Percentiles rank a stretch among this genome's conserved stretches.
Conservation (phyloP, 2,329 filamentous ascomycete species). For the Aureobasidium namibiae region DNA sequence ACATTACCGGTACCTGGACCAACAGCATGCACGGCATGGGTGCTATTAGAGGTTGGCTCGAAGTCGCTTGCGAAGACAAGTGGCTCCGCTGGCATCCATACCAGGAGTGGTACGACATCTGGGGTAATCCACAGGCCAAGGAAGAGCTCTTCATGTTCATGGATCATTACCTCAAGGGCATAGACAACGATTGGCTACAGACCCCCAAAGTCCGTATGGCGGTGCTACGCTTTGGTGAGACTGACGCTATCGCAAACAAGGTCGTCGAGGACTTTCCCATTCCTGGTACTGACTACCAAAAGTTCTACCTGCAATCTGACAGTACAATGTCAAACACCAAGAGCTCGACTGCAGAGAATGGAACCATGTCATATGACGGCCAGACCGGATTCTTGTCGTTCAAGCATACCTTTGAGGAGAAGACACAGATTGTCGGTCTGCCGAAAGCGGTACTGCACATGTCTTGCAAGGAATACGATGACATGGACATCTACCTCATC, state of each 20-base stretch:
- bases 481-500: constrained; percentile 11
- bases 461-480: constrained; percentile 18
- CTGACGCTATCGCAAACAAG: constrained; percentile 22
- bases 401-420: constrained; percentile 30
- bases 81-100: constrained; percentile 34
- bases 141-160: constrained; percentile 38
- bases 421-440: constrained; percentile 34
- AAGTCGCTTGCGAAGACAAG: constrained; percentile 32
- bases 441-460: constrained; percentile 37
- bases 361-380: too few relatives aligned
- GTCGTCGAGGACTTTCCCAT: constrained; percentile 26
- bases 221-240: constrained; percentile 29
- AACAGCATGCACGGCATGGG: constrained; percentile 18
- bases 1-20: constrained; percentile 17
- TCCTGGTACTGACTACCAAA: background rate
- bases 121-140: constrained; percentile 24
- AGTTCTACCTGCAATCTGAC: constrained; percentile 5
- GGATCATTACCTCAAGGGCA: constrained; percentile 36
- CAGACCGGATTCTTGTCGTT: constrained; percentile 22
- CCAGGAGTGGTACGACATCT: constrained; percentile 42
- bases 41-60: constrained; percentile 28
- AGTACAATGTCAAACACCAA: too few relatives aligned
- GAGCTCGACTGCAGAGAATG: too few relatives aligned
- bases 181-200: constrained; percentile 38
- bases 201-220: constrained; percentile 35